Percentiles rank a stretch among this genome's conserved stretches.
phyloP scores from a whole-genome alignment of 352 stramenopile species.

The Pelagophyceae sp. region DNA sequence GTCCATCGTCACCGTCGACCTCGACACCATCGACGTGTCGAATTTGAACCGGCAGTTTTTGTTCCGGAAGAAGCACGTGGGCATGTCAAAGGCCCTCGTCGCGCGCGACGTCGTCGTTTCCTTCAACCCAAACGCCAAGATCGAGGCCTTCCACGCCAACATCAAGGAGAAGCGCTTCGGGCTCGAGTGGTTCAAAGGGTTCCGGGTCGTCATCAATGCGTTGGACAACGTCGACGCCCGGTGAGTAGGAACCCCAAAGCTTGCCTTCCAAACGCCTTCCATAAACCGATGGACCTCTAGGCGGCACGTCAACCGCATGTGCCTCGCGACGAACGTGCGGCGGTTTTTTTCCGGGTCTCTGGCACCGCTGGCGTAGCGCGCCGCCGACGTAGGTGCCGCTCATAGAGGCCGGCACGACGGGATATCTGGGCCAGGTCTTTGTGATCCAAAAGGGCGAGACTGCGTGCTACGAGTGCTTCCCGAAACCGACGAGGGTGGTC shows the following conservation, averaged over 20 bases:
- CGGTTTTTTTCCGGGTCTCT: too few relatives aligned
- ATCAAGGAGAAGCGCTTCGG: constrained; percentile 81
- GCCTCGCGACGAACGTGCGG: constrained; percentile 72
- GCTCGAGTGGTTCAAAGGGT: constrained; percentile 86
- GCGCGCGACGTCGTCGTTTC: constrained; percentile 37
- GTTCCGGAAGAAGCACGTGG: constrained; percentile 94
- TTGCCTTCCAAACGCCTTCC: too few relatives aligned
- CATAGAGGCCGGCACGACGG: constrained; percentile 96
- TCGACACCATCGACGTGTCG: constrained; percentile 99
- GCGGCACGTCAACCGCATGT: constrained; percentile 97
- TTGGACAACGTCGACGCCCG: constrained; percentile 98
- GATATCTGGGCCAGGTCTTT: constrained; percentile 86
- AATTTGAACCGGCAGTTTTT: constrained; percentile 99
- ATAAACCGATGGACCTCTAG: too few relatives aligned
- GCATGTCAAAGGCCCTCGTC: constrained; percentile 84
- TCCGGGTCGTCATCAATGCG: constrained; percentile 96
- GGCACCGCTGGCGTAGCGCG: too few relatives aligned
- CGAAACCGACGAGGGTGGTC: constrained; percentile 86
- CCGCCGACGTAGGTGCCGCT: constrained; percentile 67
- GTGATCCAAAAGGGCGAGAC: constrained; percentile 93
- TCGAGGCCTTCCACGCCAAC: constrained; percentile 92
- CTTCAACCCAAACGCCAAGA: constrained; percentile 74
- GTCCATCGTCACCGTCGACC: constrained; percentile 78
- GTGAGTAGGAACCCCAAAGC: too few relatives aligned
- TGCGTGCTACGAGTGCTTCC: constrained; percentile 98